Conservation (phyloP, 345 rosid genomes). For the Carallia brachiata region DNA sequence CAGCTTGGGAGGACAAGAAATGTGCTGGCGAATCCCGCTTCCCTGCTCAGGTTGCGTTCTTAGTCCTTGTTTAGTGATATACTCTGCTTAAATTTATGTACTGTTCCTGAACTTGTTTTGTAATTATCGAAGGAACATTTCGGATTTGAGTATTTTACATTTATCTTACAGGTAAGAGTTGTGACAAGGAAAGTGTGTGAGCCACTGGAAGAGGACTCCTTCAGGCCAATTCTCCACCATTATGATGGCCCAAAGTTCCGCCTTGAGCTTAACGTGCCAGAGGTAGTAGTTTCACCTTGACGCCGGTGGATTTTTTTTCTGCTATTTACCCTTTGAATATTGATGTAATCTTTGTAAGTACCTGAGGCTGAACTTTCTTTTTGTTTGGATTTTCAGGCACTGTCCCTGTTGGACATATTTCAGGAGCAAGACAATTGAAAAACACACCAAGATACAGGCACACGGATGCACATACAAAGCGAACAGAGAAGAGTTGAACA, state of each 20-base stretch:
- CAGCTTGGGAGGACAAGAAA: conserved; percentile 97
- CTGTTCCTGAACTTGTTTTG: neutral
- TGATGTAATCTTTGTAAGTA: neutral
- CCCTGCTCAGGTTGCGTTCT: conserved; percentile 73
- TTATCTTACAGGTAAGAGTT: conserved; percentile 53
- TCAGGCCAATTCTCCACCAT: conserved; percentile 96
- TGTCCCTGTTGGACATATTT: conserved; percentile 88
- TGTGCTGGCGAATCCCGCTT: conserved; percentile 88
- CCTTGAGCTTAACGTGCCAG: conserved; percentile 85
- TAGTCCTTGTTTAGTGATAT: neutral
- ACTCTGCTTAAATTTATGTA: no score
- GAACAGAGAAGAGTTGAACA: neutral
- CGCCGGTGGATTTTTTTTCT: neutral
- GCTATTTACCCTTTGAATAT: neutral
- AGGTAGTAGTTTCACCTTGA: conserved; percentile 42
- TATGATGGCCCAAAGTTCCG: conserved; percentile 99
- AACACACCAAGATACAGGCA: conserved; percentile 3
- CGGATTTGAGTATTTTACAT: neutral
- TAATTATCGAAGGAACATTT: neutral
- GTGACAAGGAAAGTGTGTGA: conserved; percentile 76
- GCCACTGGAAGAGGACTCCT: conserved; percentile 95
- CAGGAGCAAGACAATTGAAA: conserved; percentile 50
- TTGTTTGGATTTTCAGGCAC: conserved; percentile 47
- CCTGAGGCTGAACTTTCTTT: neutral
- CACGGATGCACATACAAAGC: conserved; percentile 9